These are phyloP conservation scores for Aquanectria penicillioides DNA, from an alignment of 2,329 filamentous ascomycete species.

Conservation along the genomic window DNA sequence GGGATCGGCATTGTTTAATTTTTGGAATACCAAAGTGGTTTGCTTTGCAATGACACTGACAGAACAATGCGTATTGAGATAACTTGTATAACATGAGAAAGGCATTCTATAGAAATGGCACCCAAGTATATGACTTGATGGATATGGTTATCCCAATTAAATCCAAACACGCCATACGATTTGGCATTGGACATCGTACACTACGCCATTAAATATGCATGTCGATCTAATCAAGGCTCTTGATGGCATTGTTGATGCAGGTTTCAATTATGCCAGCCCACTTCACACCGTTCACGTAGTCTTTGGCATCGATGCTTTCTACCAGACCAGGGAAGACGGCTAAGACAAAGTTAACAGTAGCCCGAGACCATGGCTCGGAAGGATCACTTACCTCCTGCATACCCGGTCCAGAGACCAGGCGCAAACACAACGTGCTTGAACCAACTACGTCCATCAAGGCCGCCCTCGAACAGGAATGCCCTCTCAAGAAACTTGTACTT, in stretches of 20 bases:
- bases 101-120: too few relatives aligned
- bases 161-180: too few relatives aligned
- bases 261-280: slow-evolving; percentile 69
- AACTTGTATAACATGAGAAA: too few relatives aligned
- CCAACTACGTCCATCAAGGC: slow-evolving; percentile 83
- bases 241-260: slow-evolving; percentile 58
- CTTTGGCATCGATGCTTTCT: slow-evolving; percentile 69
- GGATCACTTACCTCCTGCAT: slow-evolving; percentile 72
- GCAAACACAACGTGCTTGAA: slow-evolving; percentile 97
- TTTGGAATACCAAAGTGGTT: too few relatives aligned
- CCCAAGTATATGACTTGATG: too few relatives aligned
- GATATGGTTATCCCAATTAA: too few relatives aligned
- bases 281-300: slow-evolving; percentile 66
- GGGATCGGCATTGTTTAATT: too few relatives aligned
- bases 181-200: too few relatives aligned
- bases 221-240: slow-evolving; percentile 47
- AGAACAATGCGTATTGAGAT: too few relatives aligned
- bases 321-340: slow-evolving; percentile 71
- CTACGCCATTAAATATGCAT: too few relatives aligned
- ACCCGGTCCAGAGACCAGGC: slow-evolving; percentile 91
- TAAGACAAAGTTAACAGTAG: slow-evolving; percentile 34
- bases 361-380: too few relatives aligned
- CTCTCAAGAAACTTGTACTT: slow-evolving; percentile 89
- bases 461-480: slow-evolving; percentile 78
- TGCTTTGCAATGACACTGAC: too few relatives aligned